These are phyloP conservation scores for Cucurbita moschata DNA, from an alignment of 306 rosid genomes.

Conservation along the genomic window DNA sequence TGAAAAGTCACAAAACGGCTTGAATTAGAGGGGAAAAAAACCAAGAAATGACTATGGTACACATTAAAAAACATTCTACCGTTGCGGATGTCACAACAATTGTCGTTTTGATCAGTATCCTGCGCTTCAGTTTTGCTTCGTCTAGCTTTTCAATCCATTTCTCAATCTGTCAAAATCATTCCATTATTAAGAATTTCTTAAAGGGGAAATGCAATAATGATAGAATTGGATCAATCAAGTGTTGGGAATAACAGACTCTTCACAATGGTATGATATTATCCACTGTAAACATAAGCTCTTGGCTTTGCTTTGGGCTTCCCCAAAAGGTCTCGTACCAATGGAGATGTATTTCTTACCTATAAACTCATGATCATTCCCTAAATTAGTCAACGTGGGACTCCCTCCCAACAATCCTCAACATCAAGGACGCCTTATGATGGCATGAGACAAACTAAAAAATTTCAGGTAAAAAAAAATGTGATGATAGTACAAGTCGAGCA, in stretches of 20 bases:
- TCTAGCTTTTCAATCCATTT: constrained; percentile 96
- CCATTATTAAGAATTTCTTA: background rate
- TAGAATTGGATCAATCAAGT: background rate
- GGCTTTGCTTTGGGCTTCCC: too few species aligned
- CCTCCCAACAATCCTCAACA: too few species aligned
- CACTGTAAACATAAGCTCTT: too few species aligned
- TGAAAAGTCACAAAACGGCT: constrained; percentile 20
- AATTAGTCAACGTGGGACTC: too few species aligned
- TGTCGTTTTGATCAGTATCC: constrained; percentile 63
- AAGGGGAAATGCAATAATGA: background rate
- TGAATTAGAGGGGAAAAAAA: background rate
- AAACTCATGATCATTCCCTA: too few species aligned
- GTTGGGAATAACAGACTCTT: too few species aligned
- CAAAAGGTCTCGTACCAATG: too few species aligned
- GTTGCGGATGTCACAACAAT: constrained; percentile 32
- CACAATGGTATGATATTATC: too few species aligned
- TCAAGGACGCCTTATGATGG: background rate
- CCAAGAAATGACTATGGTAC: background rate
- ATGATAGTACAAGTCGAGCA: background rate
- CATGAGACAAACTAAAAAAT: background rate
- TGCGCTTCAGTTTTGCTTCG: constrained; percentile 60
- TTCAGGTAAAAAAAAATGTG: background rate
- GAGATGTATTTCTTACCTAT: too few species aligned
- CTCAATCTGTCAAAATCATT: constrained; percentile 44
- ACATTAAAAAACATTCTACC: constrained; percentile 25